phyloP scores from a whole-genome alignment of 1,139 yeast genomes.

The Blastobotrys persicus region DNA sequence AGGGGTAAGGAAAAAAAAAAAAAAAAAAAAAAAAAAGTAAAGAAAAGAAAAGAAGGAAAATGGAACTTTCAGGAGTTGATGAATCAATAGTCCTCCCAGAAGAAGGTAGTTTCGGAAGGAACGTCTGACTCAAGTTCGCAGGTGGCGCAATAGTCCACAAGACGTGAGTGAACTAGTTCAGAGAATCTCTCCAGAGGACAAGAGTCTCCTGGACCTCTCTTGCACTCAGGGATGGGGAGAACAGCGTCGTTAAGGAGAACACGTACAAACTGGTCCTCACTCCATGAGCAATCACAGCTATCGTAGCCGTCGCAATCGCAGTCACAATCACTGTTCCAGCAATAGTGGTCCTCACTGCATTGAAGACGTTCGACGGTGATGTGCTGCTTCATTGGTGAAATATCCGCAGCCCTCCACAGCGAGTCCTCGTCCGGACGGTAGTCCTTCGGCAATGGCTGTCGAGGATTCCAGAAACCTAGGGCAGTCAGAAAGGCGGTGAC shows the following conservation, averaged over 20 bases:
- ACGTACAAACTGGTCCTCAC: slow-evolving; percentile 39
- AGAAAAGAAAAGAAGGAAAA: no score
- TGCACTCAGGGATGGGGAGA: slow-evolving; percentile 52
- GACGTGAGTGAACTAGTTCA: background rate
- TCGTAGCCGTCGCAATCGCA: background rate
- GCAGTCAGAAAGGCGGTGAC: slow-evolving; percentile 10
- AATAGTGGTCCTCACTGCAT: slow-evolving; percentile 31
- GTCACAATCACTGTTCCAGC: slow-evolving; percentile 5
- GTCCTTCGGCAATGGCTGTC: slow-evolving; percentile 5
- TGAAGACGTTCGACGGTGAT: slow-evolving; percentile 47
- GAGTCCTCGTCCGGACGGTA: slow-evolving; percentile 5
- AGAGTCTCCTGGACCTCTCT: slow-evolving; percentile 47
- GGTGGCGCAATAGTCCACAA: slow-evolving; percentile 1
- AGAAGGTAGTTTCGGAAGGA: slow-evolving; percentile 3
- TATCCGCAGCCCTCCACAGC: slow-evolving; percentile 1
- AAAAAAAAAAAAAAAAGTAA: slow-evolving; percentile 1
- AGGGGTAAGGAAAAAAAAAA: background rate
- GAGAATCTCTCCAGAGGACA: slow-evolving; percentile 8
- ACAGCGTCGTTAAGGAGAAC: slow-evolving; percentile 60
- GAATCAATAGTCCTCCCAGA: slow-evolving; percentile 2
- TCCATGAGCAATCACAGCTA: background rate
- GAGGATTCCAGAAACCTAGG: slow-evolving; percentile 8
- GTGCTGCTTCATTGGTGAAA: slow-evolving; percentile 53
- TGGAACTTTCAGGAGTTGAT: no score
- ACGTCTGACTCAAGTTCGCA: slow-evolving; percentile 1